Conservation (phyloP, 768 basidiomycete species). For the Trametes meyenii region DNA sequence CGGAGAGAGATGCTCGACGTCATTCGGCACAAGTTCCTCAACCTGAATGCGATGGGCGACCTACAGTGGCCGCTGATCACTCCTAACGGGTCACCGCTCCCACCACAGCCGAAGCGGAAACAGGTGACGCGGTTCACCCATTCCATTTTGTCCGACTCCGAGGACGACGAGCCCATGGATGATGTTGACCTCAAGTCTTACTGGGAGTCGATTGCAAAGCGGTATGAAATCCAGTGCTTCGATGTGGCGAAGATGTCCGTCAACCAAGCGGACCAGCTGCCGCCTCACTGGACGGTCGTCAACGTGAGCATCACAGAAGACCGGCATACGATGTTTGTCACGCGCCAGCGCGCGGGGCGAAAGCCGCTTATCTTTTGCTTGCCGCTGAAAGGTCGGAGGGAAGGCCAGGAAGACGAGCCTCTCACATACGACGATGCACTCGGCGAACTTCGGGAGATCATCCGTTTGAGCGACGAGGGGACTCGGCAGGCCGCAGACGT, state of each 20-base stretch:
- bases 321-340: constrained; percentile 79
- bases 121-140: constrained; percentile 24
- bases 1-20: constrained; percentile 86
- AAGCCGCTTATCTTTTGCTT: constrained; percentile 84
- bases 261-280: constrained; percentile 52
- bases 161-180: constrained; percentile 36
- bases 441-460: constrained; percentile 76
- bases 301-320: constrained; percentile 85
- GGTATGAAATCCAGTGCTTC: constrained; percentile 52
- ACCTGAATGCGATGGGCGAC: constrained; percentile 54
- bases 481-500: constrained; percentile 74
- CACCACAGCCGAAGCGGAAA: constrained; percentile 29
- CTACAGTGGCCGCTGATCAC: constrained; percentile 70
- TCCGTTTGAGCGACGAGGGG: constrained; percentile 74
- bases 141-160: constrained; percentile 24
- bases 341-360: constrained; percentile 66
- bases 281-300: constrained; percentile 80
- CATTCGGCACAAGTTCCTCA: constrained; percentile 69
- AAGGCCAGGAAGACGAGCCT: constrained; percentile 69
- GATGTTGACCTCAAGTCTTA: constrained; percentile 48
- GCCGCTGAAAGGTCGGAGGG: constrained; percentile 83
- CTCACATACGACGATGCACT: constrained; percentile 77
- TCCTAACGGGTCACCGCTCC: constrained; percentile 45
- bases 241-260: constrained; percentile 46
- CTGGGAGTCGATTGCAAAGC: constrained; percentile 61